Percentiles rank a stretch among this genome's conserved stretches.
phyloP scores from a whole-genome alignment of 2,329 filamentous ascomycete species.

The Fusarium sambucinum region DNA sequence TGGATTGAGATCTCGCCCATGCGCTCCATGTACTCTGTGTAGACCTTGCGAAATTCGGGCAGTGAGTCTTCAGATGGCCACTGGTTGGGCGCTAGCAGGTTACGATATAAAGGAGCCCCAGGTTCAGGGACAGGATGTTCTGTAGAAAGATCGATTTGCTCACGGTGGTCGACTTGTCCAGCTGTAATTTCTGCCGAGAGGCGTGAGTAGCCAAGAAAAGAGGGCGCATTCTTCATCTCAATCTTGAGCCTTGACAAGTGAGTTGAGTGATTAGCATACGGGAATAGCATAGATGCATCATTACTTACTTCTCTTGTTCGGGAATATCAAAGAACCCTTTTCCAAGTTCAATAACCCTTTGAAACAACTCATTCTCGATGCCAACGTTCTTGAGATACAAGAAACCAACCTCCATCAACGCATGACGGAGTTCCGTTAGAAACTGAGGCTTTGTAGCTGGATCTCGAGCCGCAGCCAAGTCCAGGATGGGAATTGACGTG shows the following conservation, averaged over 20 bases:
- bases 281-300: neutral
- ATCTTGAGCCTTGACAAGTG: conserved; percentile 65
- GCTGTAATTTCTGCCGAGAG: conserved; percentile 79
- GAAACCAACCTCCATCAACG: conserved; percentile 88
- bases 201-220: conserved; percentile 77
- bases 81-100: conserved; percentile 81
- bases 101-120: conserved; percentile 75
- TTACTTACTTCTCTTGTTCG: conserved; percentile 75
- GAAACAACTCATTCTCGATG: conserved; percentile 73
- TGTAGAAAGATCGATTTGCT: conserved; percentile 89
- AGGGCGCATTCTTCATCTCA: conserved; percentile 79
- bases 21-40: conserved; percentile 78
- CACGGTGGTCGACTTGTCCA: conserved; percentile 80
- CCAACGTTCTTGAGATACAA: conserved; percentile 86
- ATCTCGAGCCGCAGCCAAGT: conserved; percentile 74
- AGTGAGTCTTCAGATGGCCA: conserved; percentile 77
- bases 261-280: neutral
- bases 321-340: conserved; percentile 82
- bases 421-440: conserved; percentile 76
- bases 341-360: conserved; percentile 75
- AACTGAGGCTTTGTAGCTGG: conserved; percentile 78
- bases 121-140: conserved; percentile 75
- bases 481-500: conserved; percentile 80
- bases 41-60: conserved; percentile 75
- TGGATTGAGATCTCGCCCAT: conserved; percentile 79